A percentile compares a stretch with the other conserved stretches of the same genome.
Evolutionary conservation across 2,329 filamentous ascomycete species (phyloP).

Genomic region (Stachybotrys chartarum): DNA sequence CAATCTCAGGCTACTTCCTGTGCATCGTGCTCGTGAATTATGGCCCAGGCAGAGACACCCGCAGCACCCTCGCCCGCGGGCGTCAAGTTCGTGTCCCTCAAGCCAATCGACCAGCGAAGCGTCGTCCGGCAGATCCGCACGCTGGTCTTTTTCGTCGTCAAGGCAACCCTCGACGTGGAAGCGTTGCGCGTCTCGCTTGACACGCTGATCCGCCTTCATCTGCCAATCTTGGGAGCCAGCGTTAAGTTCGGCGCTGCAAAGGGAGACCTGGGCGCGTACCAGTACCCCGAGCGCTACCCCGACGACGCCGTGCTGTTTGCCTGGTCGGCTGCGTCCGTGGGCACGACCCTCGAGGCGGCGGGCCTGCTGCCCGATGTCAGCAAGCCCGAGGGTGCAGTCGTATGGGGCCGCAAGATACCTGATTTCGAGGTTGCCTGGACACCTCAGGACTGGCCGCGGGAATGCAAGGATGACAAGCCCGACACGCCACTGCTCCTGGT

Average conservation of each 20-base stretch:
- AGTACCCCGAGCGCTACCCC: constrained; percentile 2
- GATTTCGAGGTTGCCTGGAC: not conserved
- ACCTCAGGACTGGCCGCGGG: constrained; percentile 7
- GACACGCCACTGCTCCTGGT: constrained; percentile 12
- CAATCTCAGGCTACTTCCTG: too few species aligned
- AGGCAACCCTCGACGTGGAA: constrained; percentile 3
- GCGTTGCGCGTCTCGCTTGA: constrained; percentile 6
- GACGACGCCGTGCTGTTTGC: constrained; percentile 5
- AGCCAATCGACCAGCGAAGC: constrained; percentile 6
- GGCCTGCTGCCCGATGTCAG: not conserved
- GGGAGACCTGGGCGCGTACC: constrained; percentile 5
- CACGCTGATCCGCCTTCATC: constrained; percentile 7
- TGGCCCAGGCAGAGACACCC: not conserved
- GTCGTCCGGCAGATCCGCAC: constrained; percentile 9
- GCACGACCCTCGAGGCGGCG: not conserved
- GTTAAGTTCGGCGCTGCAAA: constrained; percentile 3
- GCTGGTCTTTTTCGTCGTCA: constrained; percentile 8
- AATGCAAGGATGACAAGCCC: constrained; percentile 6
- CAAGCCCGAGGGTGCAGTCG: not conserved
- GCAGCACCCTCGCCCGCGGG: not conserved
- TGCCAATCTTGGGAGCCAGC: constrained; percentile 9
- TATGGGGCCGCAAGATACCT: not conserved
- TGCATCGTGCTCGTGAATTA: not conserved
- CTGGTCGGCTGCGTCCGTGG: constrained; percentile 5
- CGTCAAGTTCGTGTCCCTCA: constrained; percentile 5